Conservation (phyloP, 768 basidiomycete species). For the Pulveroboletus sp. region DNA sequence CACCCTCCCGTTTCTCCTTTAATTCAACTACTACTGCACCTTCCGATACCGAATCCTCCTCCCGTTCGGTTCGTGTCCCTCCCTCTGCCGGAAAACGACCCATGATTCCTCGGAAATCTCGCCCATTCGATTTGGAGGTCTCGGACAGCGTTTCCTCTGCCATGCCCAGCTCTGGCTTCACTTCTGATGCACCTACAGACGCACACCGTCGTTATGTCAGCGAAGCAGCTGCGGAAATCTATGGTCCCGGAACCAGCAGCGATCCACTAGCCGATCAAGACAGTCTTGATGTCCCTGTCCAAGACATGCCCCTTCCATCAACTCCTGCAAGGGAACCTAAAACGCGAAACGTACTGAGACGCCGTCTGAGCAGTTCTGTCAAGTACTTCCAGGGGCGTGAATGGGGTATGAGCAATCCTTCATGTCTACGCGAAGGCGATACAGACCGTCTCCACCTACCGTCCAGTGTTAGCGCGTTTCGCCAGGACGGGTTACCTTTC, state of each 20-base stretch:
- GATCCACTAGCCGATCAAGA: constrained; percentile 11
- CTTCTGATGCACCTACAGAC: constrained; percentile 3
- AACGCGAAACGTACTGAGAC: constrained; percentile 31
- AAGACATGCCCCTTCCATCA: background rate
- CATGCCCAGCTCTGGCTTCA: background rate
- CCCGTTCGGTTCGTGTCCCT: constrained; percentile 9
- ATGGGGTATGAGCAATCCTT: constrained; percentile 7
- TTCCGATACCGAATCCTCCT: constrained; percentile 8
- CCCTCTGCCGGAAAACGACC: constrained; percentile 6
- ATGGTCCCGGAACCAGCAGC: background rate
- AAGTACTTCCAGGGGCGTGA: constrained; percentile 18
- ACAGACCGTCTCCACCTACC: background rate
- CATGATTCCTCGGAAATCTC: constrained; percentile 18
- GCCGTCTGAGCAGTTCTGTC: constrained; percentile 26
- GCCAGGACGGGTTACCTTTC: background rate
- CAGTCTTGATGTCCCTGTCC: constrained; percentile 4
- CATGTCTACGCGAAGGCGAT: background rate
- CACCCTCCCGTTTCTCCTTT: constrained; percentile 20
- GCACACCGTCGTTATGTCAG: constrained; percentile 20
- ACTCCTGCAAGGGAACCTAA: constrained; percentile 12
- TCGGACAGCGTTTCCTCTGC: constrained; percentile 5
- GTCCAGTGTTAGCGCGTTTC: background rate
- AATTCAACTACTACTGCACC: constrained; percentile 9
- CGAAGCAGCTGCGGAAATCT: constrained; percentile 9
- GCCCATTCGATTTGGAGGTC: constrained; percentile 22